Base-by-base conservation (phyloP, 106 monocot species). In the Agapanthus africanus region DNA sequence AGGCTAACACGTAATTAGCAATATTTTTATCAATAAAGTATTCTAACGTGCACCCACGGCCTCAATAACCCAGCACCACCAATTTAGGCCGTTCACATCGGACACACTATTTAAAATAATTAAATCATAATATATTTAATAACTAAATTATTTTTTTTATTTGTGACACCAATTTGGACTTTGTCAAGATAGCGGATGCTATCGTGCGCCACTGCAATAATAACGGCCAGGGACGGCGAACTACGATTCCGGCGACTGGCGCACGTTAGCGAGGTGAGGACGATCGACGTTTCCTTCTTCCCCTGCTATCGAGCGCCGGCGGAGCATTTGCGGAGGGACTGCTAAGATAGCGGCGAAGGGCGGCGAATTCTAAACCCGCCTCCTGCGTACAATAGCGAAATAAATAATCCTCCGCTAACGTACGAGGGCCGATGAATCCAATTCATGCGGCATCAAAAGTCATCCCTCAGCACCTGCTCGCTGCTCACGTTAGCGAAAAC, bases 41-140 rank as follows among this genome's bases (percentile, higher is more conserved):
- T 4, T 14, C 35, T 61, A 61, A 61, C 60, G 60, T 61, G 60
- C 60, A 61, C 60, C 60, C 34, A 61, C 60, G 16, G 35, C 6
- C 18, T 61, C 60, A 33, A 61, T 35, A 42, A 41, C 66, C 25
- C 42, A 66, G n/a, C 30, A 37, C 64, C 1, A 64, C 10, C 34
- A 64, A 64, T 34, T 61, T 33, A 18, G 30, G 30, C 16, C 30
- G 31, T 61, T 34, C 33, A 6, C 40, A 41, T 10, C 13, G 30
- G 27, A 28, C 15, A 56, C 10, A 28, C n/a, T 27, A 39, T 13
- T 27, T 37, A 13, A 39, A 27, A 10, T 1, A 7, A 32, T 37
- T 37, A n/a, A 37, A 1, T 7, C 5, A 38, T 39, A 9, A 21
- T 11, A 32, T 38, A 4, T 21, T 22, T 32, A 2, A n/a, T 21